Evolutionary conservation across 164 flowering plant species (phyloP).

Genomic region (Vitis rupestris): DNA sequence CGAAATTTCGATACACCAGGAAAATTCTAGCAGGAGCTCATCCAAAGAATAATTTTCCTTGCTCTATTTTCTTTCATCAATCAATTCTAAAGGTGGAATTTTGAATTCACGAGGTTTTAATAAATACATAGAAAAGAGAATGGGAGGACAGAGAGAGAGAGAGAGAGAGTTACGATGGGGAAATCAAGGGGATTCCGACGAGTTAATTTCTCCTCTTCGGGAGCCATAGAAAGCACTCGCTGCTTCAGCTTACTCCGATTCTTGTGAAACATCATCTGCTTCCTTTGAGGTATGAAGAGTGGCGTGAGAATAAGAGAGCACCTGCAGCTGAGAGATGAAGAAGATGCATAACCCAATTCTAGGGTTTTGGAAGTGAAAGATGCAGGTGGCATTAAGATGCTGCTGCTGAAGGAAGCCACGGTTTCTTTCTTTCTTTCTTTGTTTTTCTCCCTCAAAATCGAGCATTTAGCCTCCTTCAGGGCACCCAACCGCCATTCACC

Average conservation of each 20-base stretch:
- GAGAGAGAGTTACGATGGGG: constrained; percentile 53
- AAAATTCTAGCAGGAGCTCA: no score
- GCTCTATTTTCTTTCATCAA: no score
- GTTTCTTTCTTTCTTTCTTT: no score
- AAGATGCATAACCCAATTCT: neutral
- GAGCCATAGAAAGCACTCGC: constrained; percentile 70
- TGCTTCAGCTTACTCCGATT: constrained; percentile 11
- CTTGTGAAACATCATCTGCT: neutral
- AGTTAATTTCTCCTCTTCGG: constrained; percentile 75
- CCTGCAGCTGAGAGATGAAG: constrained; percentile 10
- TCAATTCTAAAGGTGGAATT: no score
- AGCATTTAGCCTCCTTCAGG: no score
- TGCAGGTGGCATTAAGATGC: constrained; percentile 9
- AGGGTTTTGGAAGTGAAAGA: constrained; percentile 11
- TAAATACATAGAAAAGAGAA: neutral
- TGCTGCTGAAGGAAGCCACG: no score
- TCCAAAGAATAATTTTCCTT: no score
- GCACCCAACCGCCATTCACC: no score
- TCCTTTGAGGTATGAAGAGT: neutral
- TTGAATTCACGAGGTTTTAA: neutral
- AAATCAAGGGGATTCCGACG: constrained; percentile 86
- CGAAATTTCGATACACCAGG: no score
- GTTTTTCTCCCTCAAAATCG: no score
- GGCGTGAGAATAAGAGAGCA: constrained; percentile 9
- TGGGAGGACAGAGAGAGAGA: constrained; percentile 2